These are phyloP conservation scores for Thalassiosira hispida DNA, from an alignment of 352 stramenopile species.

Conservation along the genomic window DNA sequence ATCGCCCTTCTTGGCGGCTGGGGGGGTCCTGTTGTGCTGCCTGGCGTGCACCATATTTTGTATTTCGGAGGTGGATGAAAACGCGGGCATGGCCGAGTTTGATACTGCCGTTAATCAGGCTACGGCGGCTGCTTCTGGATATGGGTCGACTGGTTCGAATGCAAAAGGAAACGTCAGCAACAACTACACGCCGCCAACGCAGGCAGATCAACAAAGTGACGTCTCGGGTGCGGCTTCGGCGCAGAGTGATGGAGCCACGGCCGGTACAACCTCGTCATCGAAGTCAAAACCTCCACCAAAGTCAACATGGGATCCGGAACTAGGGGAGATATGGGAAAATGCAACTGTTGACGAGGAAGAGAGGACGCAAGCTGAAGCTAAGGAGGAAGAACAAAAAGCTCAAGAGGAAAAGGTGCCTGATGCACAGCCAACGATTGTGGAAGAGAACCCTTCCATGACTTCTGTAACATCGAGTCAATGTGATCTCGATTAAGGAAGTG, in stretches of 20 bases:
- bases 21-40: slow-evolving; percentile 69
- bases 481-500: slow-evolving; percentile 23
- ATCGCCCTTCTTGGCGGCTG: slow-evolving; percentile 74
- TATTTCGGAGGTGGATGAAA: slow-evolving; percentile 74
- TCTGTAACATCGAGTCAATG: slow-evolving; percentile 26
- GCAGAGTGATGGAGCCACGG: not conserved
- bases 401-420: not conserved
- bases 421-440: slow-evolving; percentile 1
- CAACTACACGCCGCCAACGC: slow-evolving; percentile 30
- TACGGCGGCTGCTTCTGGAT: slow-evolving; percentile 20
- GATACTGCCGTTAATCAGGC: slow-evolving; percentile 53
- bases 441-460: slow-evolving; percentile 16
- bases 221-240: not conserved
- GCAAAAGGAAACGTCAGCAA: not conserved
- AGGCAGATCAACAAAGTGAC: slow-evolving; percentile 4
- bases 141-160: slow-evolving; percentile 14
- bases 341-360: slow-evolving; percentile 8
- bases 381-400: not conserved
- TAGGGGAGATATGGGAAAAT: slow-evolving; percentile 52
- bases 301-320: slow-evolving; percentile 57
- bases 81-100: slow-evolving; percentile 67
- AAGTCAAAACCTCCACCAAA: slow-evolving; percentile 18
- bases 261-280: not conserved
- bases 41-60: slow-evolving; percentile 82
- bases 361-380: not conserved